Conservation (phyloP, 768 basidiomycete species). For the Trametes sanguinea region DNA sequence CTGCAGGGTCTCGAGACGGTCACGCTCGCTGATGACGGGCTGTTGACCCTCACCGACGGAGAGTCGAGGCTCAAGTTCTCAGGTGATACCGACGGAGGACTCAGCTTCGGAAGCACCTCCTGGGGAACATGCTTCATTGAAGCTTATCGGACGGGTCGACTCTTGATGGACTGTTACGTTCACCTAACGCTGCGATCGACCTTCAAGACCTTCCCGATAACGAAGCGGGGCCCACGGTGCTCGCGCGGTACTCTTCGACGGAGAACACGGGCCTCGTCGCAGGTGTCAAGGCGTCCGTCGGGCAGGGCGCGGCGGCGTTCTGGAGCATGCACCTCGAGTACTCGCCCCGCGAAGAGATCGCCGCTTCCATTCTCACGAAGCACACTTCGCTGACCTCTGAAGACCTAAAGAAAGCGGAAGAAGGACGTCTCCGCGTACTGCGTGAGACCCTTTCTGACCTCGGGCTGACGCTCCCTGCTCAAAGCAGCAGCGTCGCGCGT, state of each 20-base stretch:
- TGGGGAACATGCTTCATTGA: not conserved
- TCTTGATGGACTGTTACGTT: not conserved
- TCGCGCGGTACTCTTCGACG: not conserved
- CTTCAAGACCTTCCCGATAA: not conserved
- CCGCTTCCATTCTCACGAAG: conserved; percentile 22
- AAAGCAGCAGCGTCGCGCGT: conserved; percentile 11
- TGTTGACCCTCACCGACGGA: conserved; percentile 27
- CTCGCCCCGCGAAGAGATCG: conserved; percentile 44
- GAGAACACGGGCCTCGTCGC: not conserved
- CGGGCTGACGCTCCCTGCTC: conserved; percentile 44
- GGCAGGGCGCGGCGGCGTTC: conserved; percentile 39
- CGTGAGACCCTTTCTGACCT: conserved; percentile 39
- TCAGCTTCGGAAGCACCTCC: not conserved
- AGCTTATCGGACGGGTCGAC: not conserved
- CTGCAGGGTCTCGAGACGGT: conserved; percentile 47
- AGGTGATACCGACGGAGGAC: not conserved
- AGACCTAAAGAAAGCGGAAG: conserved; percentile 23
- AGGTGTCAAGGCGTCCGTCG: conserved; percentile 9
- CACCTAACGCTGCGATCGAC: not conserved
- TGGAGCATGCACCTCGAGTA: conserved; percentile 64
- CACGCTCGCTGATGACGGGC: conserved; percentile 34
- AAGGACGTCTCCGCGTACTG: conserved; percentile 30
- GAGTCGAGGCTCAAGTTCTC: conserved; percentile 12
- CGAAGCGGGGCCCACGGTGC: not conserved
- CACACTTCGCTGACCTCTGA: conserved; percentile 2